phyloP scores from a whole-genome alignment of 164 flowering plant genomes.

The Hamamelis virginiana region DNA sequence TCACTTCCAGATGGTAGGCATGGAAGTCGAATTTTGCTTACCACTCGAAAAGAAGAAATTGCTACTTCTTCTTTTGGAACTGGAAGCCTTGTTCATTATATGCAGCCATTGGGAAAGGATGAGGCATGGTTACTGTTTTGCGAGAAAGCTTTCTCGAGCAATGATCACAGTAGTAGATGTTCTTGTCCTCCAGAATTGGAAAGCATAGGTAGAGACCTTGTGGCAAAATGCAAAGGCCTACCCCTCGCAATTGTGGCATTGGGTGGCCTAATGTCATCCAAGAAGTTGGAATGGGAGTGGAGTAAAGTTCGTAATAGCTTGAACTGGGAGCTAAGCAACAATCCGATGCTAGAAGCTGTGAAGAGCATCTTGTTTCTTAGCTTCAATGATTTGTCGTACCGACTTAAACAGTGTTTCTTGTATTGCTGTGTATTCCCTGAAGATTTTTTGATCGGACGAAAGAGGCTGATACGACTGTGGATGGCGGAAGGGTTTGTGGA shows the following conservation, averaged over 20 bases:
- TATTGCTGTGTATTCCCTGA: conserved; percentile 1
- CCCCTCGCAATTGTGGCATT: conserved; percentile 25
- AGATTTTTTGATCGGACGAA: neutral
- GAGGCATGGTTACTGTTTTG: conserved; percentile 49
- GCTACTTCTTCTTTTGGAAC: conserved; percentile 26
- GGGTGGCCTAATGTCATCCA: conserved; percentile 23
- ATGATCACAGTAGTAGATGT: too few relatives aligned
- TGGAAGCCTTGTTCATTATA: conserved; percentile 25
- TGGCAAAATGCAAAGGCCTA: conserved; percentile 20
- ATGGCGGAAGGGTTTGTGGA: conserved; percentile 7
- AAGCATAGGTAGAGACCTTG: conserved; percentile 5
- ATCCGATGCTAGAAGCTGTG: conserved; percentile 4
- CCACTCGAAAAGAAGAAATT: conserved; percentile 31
- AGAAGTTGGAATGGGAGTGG: conserved; percentile 17
- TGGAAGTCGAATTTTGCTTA: conserved; percentile 36
- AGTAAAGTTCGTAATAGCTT: conserved; percentile 11
- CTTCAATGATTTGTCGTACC: neutral
- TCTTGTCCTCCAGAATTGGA: conserved; percentile 18
- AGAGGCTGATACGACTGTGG: neutral
- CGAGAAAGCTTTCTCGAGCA: conserved; percentile 39
- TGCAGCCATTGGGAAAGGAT: conserved; percentile 20
- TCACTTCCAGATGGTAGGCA: conserved; percentile 21
- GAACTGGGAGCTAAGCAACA: conserved; percentile 11
- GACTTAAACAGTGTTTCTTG: neutral
- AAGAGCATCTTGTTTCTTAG: conserved; percentile 6